Percentiles rank a stretch among this genome's conserved stretches.
These are phyloP conservation scores for Balakata baccata DNA, from an alignment of 345 rosid species.

Conservation along the genomic window DNA sequence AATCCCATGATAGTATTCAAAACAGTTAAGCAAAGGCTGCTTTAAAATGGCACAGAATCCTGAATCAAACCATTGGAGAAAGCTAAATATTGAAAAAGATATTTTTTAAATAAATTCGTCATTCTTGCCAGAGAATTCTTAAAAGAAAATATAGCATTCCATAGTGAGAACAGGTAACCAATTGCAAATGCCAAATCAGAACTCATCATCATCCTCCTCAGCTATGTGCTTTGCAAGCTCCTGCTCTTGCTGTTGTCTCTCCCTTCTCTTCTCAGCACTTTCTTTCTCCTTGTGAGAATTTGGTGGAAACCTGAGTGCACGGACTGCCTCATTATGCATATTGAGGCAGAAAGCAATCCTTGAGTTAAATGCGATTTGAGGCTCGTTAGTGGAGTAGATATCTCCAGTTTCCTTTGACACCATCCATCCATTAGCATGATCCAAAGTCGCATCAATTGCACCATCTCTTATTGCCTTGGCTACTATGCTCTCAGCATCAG, in stretches of 20 bases:
- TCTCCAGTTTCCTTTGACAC: constrained; percentile 85
- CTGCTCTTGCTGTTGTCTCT: constrained; percentile 78
- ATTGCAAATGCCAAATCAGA: constrained; percentile 23
- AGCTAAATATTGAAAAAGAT: neutral
- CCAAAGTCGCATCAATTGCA: constrained; percentile 79
- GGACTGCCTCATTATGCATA: constrained; percentile 85
- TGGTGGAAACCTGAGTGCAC: constrained; percentile 70
- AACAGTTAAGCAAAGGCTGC: constrained; percentile 10
- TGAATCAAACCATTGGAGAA: neutral
- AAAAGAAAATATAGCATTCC: constrained; percentile 9
- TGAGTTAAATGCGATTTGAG: constrained; percentile 83
- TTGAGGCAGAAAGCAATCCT: constrained; percentile 82
- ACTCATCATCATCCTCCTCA: constrained; percentile 88
- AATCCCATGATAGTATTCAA: neutral
- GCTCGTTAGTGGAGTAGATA: constrained; percentile 82
- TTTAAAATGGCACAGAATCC: constrained; percentile 2
- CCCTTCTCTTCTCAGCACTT: constrained; percentile 78
- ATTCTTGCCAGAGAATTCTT: neutral
- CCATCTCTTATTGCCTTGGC: constrained; percentile 85
- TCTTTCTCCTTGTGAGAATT: constrained; percentile 77
- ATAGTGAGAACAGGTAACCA: neutral
- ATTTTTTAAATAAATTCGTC: neutral
- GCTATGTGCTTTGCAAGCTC: constrained; percentile 87
- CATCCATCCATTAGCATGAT: constrained; percentile 67
- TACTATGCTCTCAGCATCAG: constrained; percentile 80